Conservation (phyloP, 2,329 filamentous ascomycete genomes). For the Cordyceps militaris region DNA sequence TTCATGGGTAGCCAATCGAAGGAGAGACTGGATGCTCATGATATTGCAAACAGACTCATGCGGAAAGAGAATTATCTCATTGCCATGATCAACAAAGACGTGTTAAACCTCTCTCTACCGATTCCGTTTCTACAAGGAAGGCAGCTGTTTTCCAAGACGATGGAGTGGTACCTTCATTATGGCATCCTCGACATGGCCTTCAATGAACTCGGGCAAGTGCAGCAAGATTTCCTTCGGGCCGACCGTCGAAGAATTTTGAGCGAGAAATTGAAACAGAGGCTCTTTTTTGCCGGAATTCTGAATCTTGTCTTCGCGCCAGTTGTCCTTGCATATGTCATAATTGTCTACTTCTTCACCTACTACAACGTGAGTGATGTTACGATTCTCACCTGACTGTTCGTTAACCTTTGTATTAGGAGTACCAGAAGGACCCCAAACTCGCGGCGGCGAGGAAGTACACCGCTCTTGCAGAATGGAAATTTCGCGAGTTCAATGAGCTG, state of each 20-base stretch:
- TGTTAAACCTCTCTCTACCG: conserved; percentile 78
- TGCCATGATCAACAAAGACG: conserved; percentile 93
- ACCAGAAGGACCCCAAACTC: conserved; percentile 86
- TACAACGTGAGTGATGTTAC: conserved; percentile 63
- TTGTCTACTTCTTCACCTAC: conserved; percentile 90
- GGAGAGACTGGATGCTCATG: conserved; percentile 88
- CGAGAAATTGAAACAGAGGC: conserved; percentile 66
- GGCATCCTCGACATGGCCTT: conserved; percentile 93
- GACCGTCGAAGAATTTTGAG: conserved; percentile 74
- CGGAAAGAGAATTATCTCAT: conserved; percentile 95
- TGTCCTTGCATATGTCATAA: conserved; percentile 75
- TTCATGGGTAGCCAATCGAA: conserved; percentile 79
- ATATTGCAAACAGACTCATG: conserved; percentile 96
- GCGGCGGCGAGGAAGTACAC: conserved; percentile 82
- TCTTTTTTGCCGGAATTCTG: conserved; percentile 76
- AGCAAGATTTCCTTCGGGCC: conserved; percentile 77
- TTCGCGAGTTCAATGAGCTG: conserved; percentile 95
- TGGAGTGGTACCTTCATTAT: conserved; percentile 88
- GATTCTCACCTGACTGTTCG: neutral
- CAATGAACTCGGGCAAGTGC: conserved; percentile 79
- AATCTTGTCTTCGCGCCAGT: conserved; percentile 84
- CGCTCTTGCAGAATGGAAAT: conserved; percentile 93
- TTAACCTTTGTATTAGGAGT: conserved; percentile 53
- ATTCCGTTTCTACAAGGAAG: conserved; percentile 74
- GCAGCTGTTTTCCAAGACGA: conserved; percentile 79